Base-by-base conservation (phyloP, 2,329 filamentous ascomycete genomes). In the Pseudohalonectria lignicola region DNA sequence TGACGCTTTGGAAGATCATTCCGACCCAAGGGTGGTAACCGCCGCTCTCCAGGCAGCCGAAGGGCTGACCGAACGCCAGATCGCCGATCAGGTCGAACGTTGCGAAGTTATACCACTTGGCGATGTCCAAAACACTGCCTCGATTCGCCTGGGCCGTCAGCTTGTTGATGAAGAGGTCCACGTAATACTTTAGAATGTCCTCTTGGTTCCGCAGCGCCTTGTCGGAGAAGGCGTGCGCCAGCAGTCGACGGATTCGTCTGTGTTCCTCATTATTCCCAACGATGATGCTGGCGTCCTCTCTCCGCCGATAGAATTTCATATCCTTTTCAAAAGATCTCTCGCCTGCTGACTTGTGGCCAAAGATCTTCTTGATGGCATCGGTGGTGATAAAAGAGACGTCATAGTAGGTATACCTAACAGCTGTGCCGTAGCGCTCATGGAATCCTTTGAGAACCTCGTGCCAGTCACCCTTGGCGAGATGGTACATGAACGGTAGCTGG, bases 61-160 rank as follows among this genome's bases (percentile, higher is more conserved):
- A 51, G 3, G 48, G 48, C 12, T 25, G 41, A 1, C 41, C 41
- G 23, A 52, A 48, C 29, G 42, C 44, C 13, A 52, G 45, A 8
- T 51, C 63, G 19, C 62, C 62, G 32, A 62, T 53, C 19, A 63
- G 50, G 45, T 62, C 61, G 42, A 63, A 62, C 1, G 56, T 51
- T 18, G 9, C 19, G 17, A 29, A 29, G 15, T 34, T 39, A 17
- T 18, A 31, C 51, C 49, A 48, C 31, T 46, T 49, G n/a, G 70
- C 65, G 36, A 71, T 58, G 46, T 71, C 68, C n/a, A n/a, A n/a
- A n/a, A n/a, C n/a, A n/a, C n/a, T n/a, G n/a, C n/a, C n/a, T n/a
- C n/a, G n/a, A n/a, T n/a, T n/a, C 3, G 28, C 25, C 39, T 71
- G 67, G 1, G 49, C 5, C 33, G 34, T 10, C 36, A 47, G 36